Evolutionary conservation across 2,329 filamentous ascomycete genomes (phyloP), one percentile per base, ranked within the genome.

Genomic region (Penicillium corylophilum): DNA sequence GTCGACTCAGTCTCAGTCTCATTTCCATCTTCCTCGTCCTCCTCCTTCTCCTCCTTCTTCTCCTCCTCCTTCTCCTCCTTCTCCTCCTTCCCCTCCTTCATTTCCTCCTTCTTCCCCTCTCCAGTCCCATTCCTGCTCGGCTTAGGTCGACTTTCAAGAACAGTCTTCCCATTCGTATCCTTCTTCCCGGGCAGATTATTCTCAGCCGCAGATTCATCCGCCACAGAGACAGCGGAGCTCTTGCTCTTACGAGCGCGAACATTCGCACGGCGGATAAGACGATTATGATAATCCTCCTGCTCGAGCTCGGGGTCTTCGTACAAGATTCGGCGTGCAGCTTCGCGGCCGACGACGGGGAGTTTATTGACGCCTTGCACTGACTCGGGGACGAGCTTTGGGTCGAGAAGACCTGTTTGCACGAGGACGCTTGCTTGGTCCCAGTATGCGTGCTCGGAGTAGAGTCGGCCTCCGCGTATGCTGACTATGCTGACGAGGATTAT

Each of bases 371-470:
- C 70, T 4, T 67, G 60, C 6, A 79, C 69, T 2, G 77, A 66
- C 35, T 75, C 67, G 0, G 80, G 79, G 18, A 84, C 73, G 10
- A 79, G 61, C 51, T 82, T 80, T n/a, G 80, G 76, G 67, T 84
- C 80, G 44, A 85, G 51, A 52, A 85, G 60, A 0, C 82, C 82
- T 0, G 82, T 71, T 62, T 85, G 82, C 40, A 84, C 78, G 13
- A 85, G 64, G 7, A 85, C 82, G 43, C 74, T 79, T 9, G 82
- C 82, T 59, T 85, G 82, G 58, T 85, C 82, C 82, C 82, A 85
- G 62, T 85, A 84, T 3, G 83, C 68, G 46, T 83, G 76, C 63
- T 85, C 82, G 16, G 77, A 78, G 65, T 77, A 81, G 12, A 84
- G 65, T 56, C 77, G 79, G 0, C 77, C 79, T 0, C 73, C 80